Base-by-base conservation (phyloP, 257 asterid species). In the Orobanche coerulescens region DNA sequence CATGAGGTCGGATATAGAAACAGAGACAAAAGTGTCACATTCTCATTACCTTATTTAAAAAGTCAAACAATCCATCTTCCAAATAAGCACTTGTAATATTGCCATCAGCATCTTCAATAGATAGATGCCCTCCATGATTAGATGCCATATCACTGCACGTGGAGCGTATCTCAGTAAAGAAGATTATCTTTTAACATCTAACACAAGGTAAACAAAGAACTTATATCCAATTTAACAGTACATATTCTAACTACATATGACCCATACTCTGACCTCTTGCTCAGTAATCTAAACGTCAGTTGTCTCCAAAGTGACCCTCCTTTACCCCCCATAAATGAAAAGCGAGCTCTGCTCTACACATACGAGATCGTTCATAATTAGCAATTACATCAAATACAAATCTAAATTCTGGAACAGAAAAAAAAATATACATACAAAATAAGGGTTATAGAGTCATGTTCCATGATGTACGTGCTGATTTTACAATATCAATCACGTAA, bases 311-410 rank as follows among this genome's bases (percentile, higher is more conserved):
- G 85, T 11, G 90, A 50, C 61, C 95, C 97, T 65, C 99, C 97
- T 78, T 81, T 89, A 36, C 90, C 95, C 61, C 99, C 99, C 97
- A 93, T 93, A 76, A 80, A 89, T 19, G 99, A 93, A 85, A 93
- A 93, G 55, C 97, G 94, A 66, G 99, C 99, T 82, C 99, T 93
- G 80, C 67, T 81, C 99, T 93, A 79, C 79, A 74, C 50, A 73
- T 47, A 65, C 51, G 37, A 78, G 61, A 70, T 51, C 66, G 50
- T 72, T 71, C 66, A 48, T 62, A 71, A 73, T 72, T 74, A 78
- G 79, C 64, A 60, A 61, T 51, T 36, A 25, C 13, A 59, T 13
- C 62, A 26, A 64, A 30, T 15, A 23, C 36, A 23, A 40, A 37
- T 18, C 42, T 58, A 44, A 30, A 14, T 14, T 53, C 48, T 12